These are phyloP conservation scores for Aspergillus hancockii DNA, from an alignment of 495 filamentous ascomycete genomes.

Conservation along the genomic window DNA sequence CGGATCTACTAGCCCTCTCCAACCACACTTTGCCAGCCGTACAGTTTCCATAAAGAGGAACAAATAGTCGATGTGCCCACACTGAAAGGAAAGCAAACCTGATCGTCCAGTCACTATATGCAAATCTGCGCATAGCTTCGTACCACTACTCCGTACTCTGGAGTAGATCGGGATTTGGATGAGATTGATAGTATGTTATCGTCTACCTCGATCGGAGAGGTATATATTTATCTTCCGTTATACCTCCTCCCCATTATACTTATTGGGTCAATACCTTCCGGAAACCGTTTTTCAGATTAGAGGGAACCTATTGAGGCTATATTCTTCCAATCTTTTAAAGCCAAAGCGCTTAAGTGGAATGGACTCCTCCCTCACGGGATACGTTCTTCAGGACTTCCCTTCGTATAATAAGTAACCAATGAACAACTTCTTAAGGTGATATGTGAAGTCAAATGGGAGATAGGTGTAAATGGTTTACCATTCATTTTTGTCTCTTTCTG, in stretches of 20 bases:
- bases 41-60: neutral
- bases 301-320: neutral
- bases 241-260: neutral
- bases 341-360: neutral
- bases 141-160: neutral
- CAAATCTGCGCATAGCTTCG: neutral
- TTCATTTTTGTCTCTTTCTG: too few species aligned
- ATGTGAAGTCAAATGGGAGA: neutral
- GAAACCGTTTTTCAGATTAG: neutral
- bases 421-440: neutral
- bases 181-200: neutral
- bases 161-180: neutral
- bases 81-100: neutral
- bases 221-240: neutral
- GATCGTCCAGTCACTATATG: neutral
- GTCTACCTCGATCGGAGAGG: neutral
- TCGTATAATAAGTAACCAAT: neutral
- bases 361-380: neutral
- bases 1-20: constrained; percentile 1
- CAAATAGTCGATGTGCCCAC: neutral
- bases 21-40: neutral
- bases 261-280: neutral
- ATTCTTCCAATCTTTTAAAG: neutral
- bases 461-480: too few species aligned
- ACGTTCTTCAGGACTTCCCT: neutral